A percentile compares a stretch with the other conserved stretches of the same genome.
phyloP scores from a whole-genome alignment of 2,329 filamentous ascomycete genomes.

The Colletotrichum lentis region DNA sequence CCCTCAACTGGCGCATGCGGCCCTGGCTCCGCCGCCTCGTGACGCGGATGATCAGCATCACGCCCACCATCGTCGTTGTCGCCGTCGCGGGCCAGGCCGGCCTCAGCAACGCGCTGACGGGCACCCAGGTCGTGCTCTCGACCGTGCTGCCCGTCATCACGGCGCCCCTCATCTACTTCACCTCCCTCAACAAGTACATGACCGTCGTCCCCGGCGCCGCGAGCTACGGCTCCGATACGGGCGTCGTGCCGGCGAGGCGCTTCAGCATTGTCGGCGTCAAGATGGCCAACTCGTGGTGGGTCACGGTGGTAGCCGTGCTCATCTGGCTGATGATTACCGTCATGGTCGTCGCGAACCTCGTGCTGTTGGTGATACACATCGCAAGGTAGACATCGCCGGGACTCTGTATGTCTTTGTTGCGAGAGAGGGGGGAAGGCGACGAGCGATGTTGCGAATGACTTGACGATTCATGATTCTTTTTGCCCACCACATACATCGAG shows the following conservation, averaged over 20 bases:
- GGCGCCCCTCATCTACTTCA: constrained; percentile 86
- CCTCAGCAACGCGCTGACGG: constrained; percentile 75
- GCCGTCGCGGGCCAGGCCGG: constrained; percentile 76
- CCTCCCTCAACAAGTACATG: constrained; percentile 82
- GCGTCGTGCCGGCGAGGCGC: constrained; percentile 38
- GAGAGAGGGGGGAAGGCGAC: background rate
- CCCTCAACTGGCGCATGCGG: constrained; percentile 75
- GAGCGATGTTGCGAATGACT: background rate
- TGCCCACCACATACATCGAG: no score
- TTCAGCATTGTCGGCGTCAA: constrained; percentile 51
- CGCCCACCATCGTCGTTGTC: constrained; percentile 83
- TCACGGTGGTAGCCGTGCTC: constrained; percentile 60
- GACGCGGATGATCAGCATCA: constrained; percentile 81
- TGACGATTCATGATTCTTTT: background rate
- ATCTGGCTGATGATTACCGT: constrained; percentile 79
- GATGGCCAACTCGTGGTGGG: constrained; percentile 78
- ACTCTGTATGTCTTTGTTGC: no score
- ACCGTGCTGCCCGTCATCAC: constrained; percentile 82
- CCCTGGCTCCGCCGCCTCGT: constrained; percentile 83
- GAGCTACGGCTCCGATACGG: constrained; percentile 27
- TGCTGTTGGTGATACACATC: constrained; percentile 59
- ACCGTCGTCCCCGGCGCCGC: constrained; percentile 33
- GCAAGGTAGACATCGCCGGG: background rate
- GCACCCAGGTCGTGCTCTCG: constrained; percentile 78
- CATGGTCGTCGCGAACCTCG: constrained; percentile 80